Conservation (phyloP, 1,284 basidiomycete species). For the Fomitiporia mediterranea region DNA sequence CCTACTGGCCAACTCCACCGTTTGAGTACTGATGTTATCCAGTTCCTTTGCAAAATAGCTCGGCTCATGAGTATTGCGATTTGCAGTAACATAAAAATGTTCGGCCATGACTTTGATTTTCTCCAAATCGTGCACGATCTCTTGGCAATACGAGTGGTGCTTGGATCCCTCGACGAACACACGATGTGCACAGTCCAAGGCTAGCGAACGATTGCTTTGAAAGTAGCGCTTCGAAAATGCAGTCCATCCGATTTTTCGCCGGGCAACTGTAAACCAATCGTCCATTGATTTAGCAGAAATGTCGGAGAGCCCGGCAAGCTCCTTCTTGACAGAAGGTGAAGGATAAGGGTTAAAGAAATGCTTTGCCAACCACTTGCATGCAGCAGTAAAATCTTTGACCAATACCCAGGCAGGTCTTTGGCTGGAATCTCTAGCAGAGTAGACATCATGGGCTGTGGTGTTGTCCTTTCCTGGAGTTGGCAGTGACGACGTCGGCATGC, state of each 20-base stretch:
- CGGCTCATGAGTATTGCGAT: conserved; percentile 22
- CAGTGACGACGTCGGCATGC: too few species aligned
- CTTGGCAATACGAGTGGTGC: conserved; percentile 23
- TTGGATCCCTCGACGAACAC: conserved; percentile 33
- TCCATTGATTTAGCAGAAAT: conserved; percentile 34
- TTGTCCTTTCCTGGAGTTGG: too few species aligned
- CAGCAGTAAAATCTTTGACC: too few species aligned
- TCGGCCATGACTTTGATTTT: conserved; percentile 32
- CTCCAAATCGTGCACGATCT: conserved; percentile 32
- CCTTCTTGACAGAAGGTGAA: conserved; percentile 26
- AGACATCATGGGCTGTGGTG: too few species aligned
- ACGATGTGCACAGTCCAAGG: conserved; percentile 37
- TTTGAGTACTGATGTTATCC: conserved; percentile 27
- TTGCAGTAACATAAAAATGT: conserved; percentile 29
- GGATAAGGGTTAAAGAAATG: conserved; percentile 52
- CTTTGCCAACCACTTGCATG: conserved; percentile 38
- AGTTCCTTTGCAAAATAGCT: conserved; percentile 26
- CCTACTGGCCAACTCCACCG: conserved; percentile 20
- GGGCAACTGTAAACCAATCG: conserved; percentile 44
- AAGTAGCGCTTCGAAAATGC: conserved; percentile 36
- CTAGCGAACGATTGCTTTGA: conserved; percentile 33
- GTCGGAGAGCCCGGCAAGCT: conserved; percentile 27
- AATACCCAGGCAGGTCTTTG: too few species aligned
- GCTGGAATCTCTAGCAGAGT: too few species aligned
- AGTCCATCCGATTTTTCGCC: conserved; percentile 53